Evolutionary conservation across 2,329 filamentous ascomycete genomes (phyloP), one percentile per base, ranked within the genome.

Genomic region (Cordyceps tenuipes): DNA sequence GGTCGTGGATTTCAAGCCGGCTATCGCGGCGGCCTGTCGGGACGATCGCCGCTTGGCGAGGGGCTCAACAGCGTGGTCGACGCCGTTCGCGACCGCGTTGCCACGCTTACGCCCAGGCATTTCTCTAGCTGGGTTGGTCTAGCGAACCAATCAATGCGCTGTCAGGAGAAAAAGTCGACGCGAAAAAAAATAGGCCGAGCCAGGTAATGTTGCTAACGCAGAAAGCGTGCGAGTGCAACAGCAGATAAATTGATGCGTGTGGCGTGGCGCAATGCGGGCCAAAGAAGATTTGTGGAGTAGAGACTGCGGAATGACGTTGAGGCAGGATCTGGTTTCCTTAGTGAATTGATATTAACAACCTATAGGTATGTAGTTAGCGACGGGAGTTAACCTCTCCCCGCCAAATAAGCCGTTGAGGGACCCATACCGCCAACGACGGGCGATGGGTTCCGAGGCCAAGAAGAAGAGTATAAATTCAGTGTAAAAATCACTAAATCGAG

Each of bases 41-140:
- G 65, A 62, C 15, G 68, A 71, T 8, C 68, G 65, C 53, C 69
- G 63, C 63, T 69, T 69, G 56, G 66, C 60, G 3, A 62, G 17
- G 7, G 68, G 63, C 56, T 68, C 65, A n/a, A 55, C 51, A 4
- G n/a, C n/a, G n/a, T 59, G 60, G 5, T 62, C 62, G 39, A 5
- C 21, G 58, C 51, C 46, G 15, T 59, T 59, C 29, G 49, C 56
- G 8, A 62, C 63, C 3, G 61, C 49, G 31, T 49, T 57, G 3
- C 57, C 41, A 21, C 66, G 64, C 23, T 68, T 68, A 13, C 63
- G 59, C 5, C 64, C 58, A 13, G 67, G 61, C 67, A 68, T 68
- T 3, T 8, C 41, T 29, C 26, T 29, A n/a, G 10, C 31, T 39
- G 34, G 7, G 26, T 13, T 36, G 17, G 21, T 2, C 9, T 13